Percentiles rank a stretch among this genome's conserved stretches.
Evolutionary conservation across 2,329 filamentous ascomycete species (phyloP).

Genomic region (Aspergillus caelatus): DNA sequence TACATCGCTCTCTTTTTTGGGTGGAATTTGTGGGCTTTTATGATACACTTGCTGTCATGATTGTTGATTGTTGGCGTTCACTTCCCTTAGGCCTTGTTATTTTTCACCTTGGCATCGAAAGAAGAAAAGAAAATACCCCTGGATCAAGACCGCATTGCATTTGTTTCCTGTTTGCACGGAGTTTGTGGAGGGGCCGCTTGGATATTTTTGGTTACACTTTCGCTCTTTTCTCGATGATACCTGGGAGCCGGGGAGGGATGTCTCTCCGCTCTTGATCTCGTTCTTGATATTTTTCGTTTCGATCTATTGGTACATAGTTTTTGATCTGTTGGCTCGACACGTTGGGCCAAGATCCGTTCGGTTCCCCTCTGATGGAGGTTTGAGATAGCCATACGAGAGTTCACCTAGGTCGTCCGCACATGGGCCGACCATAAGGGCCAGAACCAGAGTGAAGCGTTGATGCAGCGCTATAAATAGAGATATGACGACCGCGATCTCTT

Average conservation of each 20-base stretch:
- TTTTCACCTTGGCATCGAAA: constrained; percentile 12
- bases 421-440: not conserved
- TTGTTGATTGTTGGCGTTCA: constrained; percentile 12
- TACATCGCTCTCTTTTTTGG: constrained; percentile 1
- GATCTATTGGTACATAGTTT: constrained; percentile 3
- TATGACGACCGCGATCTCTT: not conserved
- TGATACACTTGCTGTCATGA: constrained; percentile 4
- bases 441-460: constrained; percentile 1
- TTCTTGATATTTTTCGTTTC: not conserved
- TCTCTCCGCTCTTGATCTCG: constrained; percentile 1
- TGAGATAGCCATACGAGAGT: constrained; percentile 4
- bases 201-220: constrained; percentile 2
- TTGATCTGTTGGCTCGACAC: not conserved
- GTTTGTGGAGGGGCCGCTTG: constrained; percentile 13
- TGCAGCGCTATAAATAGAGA: constrained; percentile 3
- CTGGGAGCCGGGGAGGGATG: constrained; percentile 2
- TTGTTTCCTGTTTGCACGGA: constrained; percentile 10
- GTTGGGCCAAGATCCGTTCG: not conserved
- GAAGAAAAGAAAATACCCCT: constrained; percentile 25
- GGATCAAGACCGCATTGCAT: constrained; percentile 19
- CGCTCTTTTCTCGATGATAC: constrained; percentile 5
- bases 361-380: not conserved
- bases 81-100: not conserved
- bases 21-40: constrained; percentile 13
- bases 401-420: not conserved